Conservation (phyloP, 495 filamentous ascomycete genomes). For the Neurospora cerealis region DNA sequence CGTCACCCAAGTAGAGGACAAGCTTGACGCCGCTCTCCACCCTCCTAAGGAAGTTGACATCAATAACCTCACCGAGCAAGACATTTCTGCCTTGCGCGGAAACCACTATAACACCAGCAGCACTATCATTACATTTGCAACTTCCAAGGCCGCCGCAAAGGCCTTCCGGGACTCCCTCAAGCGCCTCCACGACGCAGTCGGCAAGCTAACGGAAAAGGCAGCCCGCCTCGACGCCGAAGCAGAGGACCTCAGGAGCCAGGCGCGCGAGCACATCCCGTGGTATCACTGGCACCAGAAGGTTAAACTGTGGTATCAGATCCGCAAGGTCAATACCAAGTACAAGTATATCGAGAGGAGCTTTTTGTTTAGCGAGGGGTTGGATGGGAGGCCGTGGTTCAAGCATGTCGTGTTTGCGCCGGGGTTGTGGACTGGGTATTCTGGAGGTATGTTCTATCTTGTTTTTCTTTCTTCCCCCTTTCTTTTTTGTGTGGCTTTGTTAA, state of each 20-base stretch:
- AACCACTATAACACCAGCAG: slow-evolving; percentile 34
- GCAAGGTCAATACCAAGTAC: slow-evolving; percentile 58
- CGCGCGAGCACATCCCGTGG: slow-evolving; percentile 64
- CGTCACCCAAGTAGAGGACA: slow-evolving; percentile 55
- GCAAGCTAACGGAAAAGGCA: slow-evolving; percentile 47
- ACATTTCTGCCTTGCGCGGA: slow-evolving; percentile 42
- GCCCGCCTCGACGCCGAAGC: slow-evolving; percentile 50
- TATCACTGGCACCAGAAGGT: slow-evolving; percentile 66
- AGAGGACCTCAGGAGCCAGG: slow-evolving; percentile 52
- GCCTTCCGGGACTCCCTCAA: slow-evolving; percentile 40
- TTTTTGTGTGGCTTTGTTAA: neutral
- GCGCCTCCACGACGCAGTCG: slow-evolving; percentile 35
- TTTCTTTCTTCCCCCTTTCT: neutral
- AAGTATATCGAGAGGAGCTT: slow-evolving; percentile 74
- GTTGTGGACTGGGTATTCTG: slow-evolving; percentile 81
- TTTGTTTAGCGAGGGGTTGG: slow-evolving; percentile 68
- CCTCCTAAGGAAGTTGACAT: slow-evolving; percentile 10
- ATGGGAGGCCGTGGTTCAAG: slow-evolving; percentile 83
- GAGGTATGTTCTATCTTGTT: slow-evolving; percentile 31
- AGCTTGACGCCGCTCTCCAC: slow-evolving; percentile 32
- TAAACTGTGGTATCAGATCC: slow-evolving; percentile 50
- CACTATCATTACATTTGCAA: slow-evolving; percentile 14
- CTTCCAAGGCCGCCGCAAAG: slow-evolving; percentile 32
- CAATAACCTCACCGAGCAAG: slow-evolving; percentile 29
- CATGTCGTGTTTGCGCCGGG: slow-evolving; percentile 86